Evolutionary conservation across 257 asterid genomes (phyloP).

Genomic region (Linaria vulgaris): DNA sequence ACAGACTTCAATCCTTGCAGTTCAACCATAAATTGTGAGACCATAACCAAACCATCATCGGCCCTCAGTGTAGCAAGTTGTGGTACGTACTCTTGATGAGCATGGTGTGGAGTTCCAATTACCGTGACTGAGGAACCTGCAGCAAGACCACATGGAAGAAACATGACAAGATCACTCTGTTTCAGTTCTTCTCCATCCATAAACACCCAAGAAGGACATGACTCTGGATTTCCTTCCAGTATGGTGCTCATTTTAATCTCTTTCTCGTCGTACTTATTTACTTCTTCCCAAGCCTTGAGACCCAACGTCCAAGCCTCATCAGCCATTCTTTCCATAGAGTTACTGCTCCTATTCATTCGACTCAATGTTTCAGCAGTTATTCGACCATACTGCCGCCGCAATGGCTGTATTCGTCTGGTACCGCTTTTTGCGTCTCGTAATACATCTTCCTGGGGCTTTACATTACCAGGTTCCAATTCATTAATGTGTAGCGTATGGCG

Average conservation of each 20-base stretch:
- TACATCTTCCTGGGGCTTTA: conserved; percentile 36
- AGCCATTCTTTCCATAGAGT: conserved; percentile 72
- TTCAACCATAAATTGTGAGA: conserved; percentile 90
- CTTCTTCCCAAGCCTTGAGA: conserved; percentile 89
- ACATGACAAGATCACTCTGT: conserved; percentile 56
- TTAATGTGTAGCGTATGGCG: conserved; percentile 53
- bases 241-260: conserved; percentile 63
- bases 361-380: conserved; percentile 61
- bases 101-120: conserved; percentile 79
- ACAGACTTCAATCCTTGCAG: conserved; percentile 93
- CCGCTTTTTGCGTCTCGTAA: conserved; percentile 28
- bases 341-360: conserved; percentile 46
- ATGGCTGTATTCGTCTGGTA: conserved; percentile 28
- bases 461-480: conserved; percentile 37
- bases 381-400: conserved; percentile 66
- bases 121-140: conserved; percentile 94
- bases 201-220: conserved; percentile 93
- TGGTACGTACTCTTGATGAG: conserved; percentile 91
- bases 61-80: conserved; percentile 62
- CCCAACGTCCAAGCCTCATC: conserved; percentile 93
- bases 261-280: conserved; percentile 51
- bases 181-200: conserved; percentile 59
- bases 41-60: conserved; percentile 63
- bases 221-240: conserved; percentile 89
- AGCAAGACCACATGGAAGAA: conserved; percentile 96